phyloP scores from a whole-genome alignment of 352 stramenopile species.

The Globisporangium spinosum region DNA sequence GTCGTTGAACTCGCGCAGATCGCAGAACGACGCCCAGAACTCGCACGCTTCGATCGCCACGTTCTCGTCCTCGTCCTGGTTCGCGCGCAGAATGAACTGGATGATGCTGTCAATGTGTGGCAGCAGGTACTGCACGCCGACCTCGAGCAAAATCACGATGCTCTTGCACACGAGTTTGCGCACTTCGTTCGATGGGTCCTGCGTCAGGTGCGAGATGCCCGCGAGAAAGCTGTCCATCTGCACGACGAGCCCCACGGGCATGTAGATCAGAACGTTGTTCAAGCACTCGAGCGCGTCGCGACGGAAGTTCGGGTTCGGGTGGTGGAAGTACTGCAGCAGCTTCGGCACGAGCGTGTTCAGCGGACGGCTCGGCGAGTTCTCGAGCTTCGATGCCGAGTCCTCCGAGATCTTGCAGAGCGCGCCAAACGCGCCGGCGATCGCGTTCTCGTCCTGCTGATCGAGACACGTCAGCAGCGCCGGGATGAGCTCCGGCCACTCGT shows the following conservation, averaged over 20 bases:
- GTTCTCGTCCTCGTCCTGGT: slow-evolving; percentile 82
- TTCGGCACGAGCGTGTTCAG: slow-evolving; percentile 88
- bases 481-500: slow-evolving; percentile 89
- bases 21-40: slow-evolving; percentile 90
- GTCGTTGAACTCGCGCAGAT: slow-evolving; percentile 88
- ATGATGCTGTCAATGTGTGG: slow-evolving; percentile 88
- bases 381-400: slow-evolving; percentile 86
- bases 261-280: slow-evolving; percentile 89
- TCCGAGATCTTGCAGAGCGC: slow-evolving; percentile 89
- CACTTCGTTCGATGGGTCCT: slow-evolving; percentile 78
- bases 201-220: slow-evolving; percentile 86
- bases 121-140: slow-evolving; percentile 88
- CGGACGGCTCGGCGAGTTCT: slow-evolving; percentile 83
- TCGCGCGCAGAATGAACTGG: slow-evolving; percentile 89
- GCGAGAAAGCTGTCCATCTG: slow-evolving; percentile 89
- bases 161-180: slow-evolving; percentile 89
- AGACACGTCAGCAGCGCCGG: slow-evolving; percentile 57
- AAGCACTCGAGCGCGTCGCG: slow-evolving; percentile 86
- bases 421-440: slow-evolving; percentile 80
- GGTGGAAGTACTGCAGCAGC: slow-evolving; percentile 87
- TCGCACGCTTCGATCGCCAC: slow-evolving; percentile 88
- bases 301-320: slow-evolving; percentile 71
- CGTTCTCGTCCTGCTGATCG: slow-evolving; percentile 46
- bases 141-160: slow-evolving; percentile 88
- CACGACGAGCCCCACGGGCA: slow-evolving; percentile 83